A percentile compares a stretch with the other conserved stretches of the same genome.
phyloP scores from a whole-genome alignment of 257 asterid genomes.

The Przewalskia tangutica region DNA sequence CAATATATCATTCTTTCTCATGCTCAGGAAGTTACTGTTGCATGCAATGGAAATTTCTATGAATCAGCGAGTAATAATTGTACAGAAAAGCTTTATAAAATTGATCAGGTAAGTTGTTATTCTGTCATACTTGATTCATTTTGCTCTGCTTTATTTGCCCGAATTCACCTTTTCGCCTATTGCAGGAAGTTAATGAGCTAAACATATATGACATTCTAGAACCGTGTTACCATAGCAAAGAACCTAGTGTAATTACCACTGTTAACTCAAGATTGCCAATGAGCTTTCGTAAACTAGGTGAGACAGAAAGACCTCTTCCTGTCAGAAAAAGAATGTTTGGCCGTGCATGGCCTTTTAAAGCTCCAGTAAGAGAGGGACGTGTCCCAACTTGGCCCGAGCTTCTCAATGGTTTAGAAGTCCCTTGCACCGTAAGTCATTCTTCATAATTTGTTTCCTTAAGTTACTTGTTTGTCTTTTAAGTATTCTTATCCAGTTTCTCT shows the following conservation, averaged over 20 bases:
- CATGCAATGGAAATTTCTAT: slow-evolving; percentile 64
- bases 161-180: not conserved
- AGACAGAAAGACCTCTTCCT: slow-evolving; percentile 76
- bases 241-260: slow-evolving; percentile 21
- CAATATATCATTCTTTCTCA: slow-evolving; percentile 2
- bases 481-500: not conserved
- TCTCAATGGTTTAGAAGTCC: slow-evolving; percentile 33
- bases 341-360: slow-evolving; percentile 94
- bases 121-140: not conserved
- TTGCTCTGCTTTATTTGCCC: not conserved
- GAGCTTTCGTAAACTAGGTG: slow-evolving; percentile 90
- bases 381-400: slow-evolving; percentile 92
- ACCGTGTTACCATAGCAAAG: slow-evolving; percentile 68
- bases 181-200: slow-evolving; percentile 50
- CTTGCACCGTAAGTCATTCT: slow-evolving; percentile 63
- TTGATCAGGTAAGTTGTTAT: slow-evolving; percentile 44
- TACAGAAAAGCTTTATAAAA: slow-evolving; percentile 34
- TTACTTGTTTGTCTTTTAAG: not conserved
- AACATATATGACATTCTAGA: slow-evolving; percentile 81
- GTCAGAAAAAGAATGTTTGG: slow-evolving; percentile 85
- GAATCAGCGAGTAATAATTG: slow-evolving; percentile 38
- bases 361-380: slow-evolving; percentile 73
- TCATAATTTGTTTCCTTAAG: not conserved
- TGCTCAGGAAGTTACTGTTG: slow-evolving; percentile 47
- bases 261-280: slow-evolving; percentile 40